These are phyloP conservation scores for Saccharomyces jurei DNA, from an alignment of 805 yeast species.

Conservation along the genomic window DNA sequence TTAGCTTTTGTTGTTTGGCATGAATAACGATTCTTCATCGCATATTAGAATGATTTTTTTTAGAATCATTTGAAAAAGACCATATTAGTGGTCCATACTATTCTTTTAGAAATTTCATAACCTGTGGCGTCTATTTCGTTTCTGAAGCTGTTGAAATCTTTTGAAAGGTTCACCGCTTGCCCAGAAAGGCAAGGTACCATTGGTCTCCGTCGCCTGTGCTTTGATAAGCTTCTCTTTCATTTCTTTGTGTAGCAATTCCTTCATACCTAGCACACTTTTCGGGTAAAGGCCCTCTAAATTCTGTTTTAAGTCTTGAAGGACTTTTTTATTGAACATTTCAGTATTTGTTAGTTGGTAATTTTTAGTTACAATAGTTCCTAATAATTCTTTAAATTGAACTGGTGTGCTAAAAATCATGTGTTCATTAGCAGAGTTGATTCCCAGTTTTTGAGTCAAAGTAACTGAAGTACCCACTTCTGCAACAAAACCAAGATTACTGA, in stretches of 20 bases:
- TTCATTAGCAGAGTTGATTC: constrained; percentile 65
- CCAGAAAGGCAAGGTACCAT: constrained; percentile 23
- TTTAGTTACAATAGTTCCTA: constrained; percentile 53
- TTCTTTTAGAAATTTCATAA: constrained; percentile 1
- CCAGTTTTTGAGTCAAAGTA: constrained; percentile 60
- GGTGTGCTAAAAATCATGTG: constrained; percentile 64
- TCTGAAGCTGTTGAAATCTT: constrained; percentile 15
- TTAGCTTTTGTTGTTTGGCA: no score
- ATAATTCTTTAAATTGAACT: constrained; percentile 47
- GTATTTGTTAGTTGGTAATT: constrained; percentile 38
- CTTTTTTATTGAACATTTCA: constrained; percentile 40
- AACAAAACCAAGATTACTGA: constrained; percentile 72
- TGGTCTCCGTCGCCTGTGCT: constrained; percentile 17
- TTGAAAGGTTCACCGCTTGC: constrained; percentile 18
- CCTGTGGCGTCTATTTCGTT: constrained; percentile 12
- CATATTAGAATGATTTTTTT: no score
- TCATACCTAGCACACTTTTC: constrained; percentile 37
- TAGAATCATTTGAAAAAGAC: no score
- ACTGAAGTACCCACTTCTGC: constrained; percentile 72
- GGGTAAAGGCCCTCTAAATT: constrained; percentile 30
- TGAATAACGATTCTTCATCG: no score
- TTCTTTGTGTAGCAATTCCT: constrained; percentile 18
- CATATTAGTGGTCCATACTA: no score
- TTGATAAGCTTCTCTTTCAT: constrained; percentile 19
- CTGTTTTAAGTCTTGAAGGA: constrained; percentile 33